These are phyloP conservation scores for Coriaria nepalensis DNA, from an alignment of 306 rosid species.

Conservation along the genomic window DNA sequence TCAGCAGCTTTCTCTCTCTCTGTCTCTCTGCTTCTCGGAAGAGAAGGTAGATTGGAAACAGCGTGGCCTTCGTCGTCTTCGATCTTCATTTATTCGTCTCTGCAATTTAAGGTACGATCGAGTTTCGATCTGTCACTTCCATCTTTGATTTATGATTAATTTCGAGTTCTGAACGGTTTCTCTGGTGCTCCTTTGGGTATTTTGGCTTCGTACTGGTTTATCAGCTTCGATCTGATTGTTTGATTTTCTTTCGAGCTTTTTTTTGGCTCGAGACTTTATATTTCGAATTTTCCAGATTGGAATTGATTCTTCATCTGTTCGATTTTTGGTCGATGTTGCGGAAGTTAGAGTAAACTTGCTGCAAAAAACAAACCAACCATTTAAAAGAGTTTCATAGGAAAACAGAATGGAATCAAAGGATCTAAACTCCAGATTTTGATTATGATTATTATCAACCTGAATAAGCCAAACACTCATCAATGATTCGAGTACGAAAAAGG, in stretches of 20 bases:
- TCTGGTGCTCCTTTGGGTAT: not conserved
- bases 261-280: not conserved
- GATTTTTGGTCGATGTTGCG: too few species aligned
- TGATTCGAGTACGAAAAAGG: too few species aligned
- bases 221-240: constrained; percentile 2
- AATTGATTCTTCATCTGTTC: not conserved
- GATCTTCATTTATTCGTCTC: not conserved
- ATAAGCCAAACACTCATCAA: too few species aligned
- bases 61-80: not conserved
- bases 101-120: constrained; percentile 1
- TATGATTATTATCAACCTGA: too few species aligned
- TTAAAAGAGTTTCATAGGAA: too few species aligned
- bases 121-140: constrained; percentile 6
- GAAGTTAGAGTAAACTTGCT: too few species aligned
- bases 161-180: not conserved
- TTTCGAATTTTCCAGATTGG: not conserved
- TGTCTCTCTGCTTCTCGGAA: constrained; percentile 2
- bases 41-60: constrained; percentile 2
- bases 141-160: not conserved
- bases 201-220: not conserved
- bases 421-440: too few species aligned
- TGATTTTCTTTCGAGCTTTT: not conserved
- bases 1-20: not conserved
- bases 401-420: too few species aligned
- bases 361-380: too few species aligned